A percentile compares a stretch with the other conserved stretches of the same genome.
These are phyloP conservation scores for Termitomyces sp. DNA, from an alignment of 1,284 basidiomycete genomes.

Conservation along the genomic window DNA sequence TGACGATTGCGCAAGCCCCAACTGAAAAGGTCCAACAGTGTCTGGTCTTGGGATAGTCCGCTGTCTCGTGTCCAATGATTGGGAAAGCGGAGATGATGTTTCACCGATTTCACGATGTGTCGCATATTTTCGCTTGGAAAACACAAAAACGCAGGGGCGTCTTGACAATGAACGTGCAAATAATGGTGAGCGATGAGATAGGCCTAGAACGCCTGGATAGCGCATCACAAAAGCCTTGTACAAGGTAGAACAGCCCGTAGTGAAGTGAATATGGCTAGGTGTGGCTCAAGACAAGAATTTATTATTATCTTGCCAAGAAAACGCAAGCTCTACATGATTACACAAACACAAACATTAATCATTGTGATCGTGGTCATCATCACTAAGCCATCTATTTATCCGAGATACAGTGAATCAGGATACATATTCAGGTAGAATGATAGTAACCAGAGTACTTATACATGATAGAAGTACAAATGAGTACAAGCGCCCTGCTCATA, in stretches of 20 bases:
- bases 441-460: conserved; percentile 6
- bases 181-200: conserved; percentile 13
- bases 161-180: conserved; percentile 7
- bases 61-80: conserved; percentile 61
- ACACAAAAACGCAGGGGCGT: conserved; percentile 3
- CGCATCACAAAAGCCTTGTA: conserved; percentile 21
- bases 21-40: conserved; percentile 76
- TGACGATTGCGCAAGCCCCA: conserved; percentile 62
- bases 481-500: neutral
- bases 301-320: neutral
- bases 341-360: conserved; percentile 5
- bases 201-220: conserved; percentile 19
- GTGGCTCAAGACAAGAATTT: no score
- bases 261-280: neutral
- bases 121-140: conserved; percentile 35
- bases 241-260: neutral
- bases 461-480: conserved; percentile 7
- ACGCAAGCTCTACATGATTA: neutral
- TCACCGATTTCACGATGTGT: conserved; percentile 37
- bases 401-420: neutral
- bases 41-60: conserved; percentile 42
- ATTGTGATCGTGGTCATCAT: neutral
- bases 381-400: neutral
- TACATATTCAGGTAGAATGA: neutral
- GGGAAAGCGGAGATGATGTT: conserved; percentile 53